phyloP scores from a whole-genome alignment of 2,329 filamentous ascomycete genomes.

The Zymoseptoria crescenta region DNA sequence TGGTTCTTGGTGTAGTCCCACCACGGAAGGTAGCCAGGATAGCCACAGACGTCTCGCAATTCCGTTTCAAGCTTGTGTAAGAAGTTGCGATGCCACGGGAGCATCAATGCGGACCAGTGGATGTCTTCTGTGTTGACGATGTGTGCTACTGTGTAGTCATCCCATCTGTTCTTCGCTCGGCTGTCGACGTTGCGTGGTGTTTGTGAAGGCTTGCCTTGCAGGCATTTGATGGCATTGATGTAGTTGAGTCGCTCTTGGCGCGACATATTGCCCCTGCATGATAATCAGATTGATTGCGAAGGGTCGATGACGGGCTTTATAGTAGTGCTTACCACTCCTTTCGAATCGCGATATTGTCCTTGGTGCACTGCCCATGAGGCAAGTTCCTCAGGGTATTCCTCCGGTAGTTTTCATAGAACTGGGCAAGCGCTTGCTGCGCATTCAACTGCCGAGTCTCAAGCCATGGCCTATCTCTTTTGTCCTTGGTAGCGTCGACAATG shows the following conservation, averaged over 20 bases:
- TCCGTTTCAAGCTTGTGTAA: conserved; percentile 9
- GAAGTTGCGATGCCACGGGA: conserved; percentile 14
- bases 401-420: not conserved
- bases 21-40: conserved; percentile 32
- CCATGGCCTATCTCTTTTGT: not conserved
- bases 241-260: conserved; percentile 17
- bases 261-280: not conserved
- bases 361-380: not conserved
- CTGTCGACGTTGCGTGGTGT: not conserved
- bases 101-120: conserved; percentile 3
- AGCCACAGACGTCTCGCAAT: conserved; percentile 9
- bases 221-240: conserved; percentile 20
- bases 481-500: not conserved
- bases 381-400: not conserved
- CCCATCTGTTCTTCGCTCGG: conserved; percentile 18
- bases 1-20: conserved; percentile 46
- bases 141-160: conserved; percentile 24
- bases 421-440: not conserved
- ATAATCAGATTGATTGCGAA: not conserved
- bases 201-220: conserved; percentile 14
- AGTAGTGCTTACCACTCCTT: not conserved
- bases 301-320: not conserved
- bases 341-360: not conserved
- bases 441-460: not conserved
- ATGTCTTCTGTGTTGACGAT: conserved; percentile 16